These are phyloP conservation scores for Agroathelia rolfsii DNA, from an alignment of 1,284 basidiomycete species.

Conservation along the genomic window DNA sequence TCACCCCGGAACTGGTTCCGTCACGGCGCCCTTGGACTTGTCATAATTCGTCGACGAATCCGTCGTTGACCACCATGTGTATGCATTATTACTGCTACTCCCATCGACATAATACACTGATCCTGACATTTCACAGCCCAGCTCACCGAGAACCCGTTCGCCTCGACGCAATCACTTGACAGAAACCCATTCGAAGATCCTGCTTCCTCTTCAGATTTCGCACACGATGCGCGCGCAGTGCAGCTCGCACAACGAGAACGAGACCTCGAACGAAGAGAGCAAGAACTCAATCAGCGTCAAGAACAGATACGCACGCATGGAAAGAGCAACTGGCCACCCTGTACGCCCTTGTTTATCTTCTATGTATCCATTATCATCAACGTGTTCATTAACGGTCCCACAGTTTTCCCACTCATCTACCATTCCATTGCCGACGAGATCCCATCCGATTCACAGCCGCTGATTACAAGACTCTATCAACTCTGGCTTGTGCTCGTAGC, in stretches of 20 bases:
- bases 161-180: slow-evolving; percentile 74
- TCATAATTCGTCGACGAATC: too few species aligned
- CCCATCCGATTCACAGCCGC: slow-evolving; percentile 66
- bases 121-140: slow-evolving; percentile 20
- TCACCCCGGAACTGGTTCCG: too few species aligned
- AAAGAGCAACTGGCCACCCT: slow-evolving; percentile 84
- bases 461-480: slow-evolving; percentile 80
- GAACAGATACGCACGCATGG: slow-evolving; percentile 74
- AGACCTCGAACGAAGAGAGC: slow-evolving; percentile 72
- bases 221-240: slow-evolving; percentile 34
- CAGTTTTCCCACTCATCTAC: slow-evolving; percentile 90
- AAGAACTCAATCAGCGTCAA: slow-evolving; percentile 53
- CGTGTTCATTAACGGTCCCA: slow-evolving; percentile 12
- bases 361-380: slow-evolving; percentile 12
- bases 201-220: slow-evolving; percentile 19
- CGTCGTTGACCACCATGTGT: too few species aligned
- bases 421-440: slow-evolving; percentile 90
- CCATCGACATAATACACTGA: not conserved
- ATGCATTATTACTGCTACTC: slow-evolving; percentile 6
- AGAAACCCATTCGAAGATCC: slow-evolving; percentile 81
- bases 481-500: slow-evolving; percentile 77
- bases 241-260: too few species aligned
- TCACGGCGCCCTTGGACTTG: too few species aligned
- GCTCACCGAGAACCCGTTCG: slow-evolving; percentile 65
- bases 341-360: slow-evolving; percentile 31